A percentile compares a stretch with the other conserved stretches of the same genome.
phyloP scores from a whole-genome alignment of 495 filamentous ascomycete genomes.

The Penicillium soppii region DNA sequence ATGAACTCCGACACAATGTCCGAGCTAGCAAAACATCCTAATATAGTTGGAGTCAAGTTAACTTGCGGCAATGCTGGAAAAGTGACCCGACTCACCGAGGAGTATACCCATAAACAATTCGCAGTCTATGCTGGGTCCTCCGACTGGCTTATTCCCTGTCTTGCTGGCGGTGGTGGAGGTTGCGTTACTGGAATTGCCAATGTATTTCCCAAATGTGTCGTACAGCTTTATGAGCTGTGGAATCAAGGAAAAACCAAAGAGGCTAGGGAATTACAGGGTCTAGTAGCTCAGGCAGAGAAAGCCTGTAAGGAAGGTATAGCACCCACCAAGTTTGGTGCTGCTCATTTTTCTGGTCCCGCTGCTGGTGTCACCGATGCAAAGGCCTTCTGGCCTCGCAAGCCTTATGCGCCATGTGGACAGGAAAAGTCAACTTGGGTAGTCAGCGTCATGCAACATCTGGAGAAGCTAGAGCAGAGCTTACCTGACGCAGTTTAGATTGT shows the following conservation, averaged over 20 bases:
- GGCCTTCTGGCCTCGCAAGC: conserved; percentile 26
- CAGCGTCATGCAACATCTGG: conserved; percentile 23
- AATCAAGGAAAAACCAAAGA: conserved; percentile 58
- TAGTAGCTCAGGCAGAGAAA: conserved; percentile 76
- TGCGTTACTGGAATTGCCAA: conserved; percentile 68
- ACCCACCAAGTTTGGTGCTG: conserved; percentile 59
- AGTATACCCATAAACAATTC: conserved; percentile 52
- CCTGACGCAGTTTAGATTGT: conserved; percentile 16
- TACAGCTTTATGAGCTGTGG: conserved; percentile 63
- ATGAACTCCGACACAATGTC: conserved; percentile 57
- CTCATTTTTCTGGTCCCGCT: conserved; percentile 25
- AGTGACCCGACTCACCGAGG: conserved; percentile 48
- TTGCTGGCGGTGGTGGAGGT: conserved; percentile 53
- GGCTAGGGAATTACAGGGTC: conserved; percentile 66
- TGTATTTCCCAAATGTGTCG: conserved; percentile 60
- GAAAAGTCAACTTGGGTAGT: conserved; percentile 26
- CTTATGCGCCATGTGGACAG: conserved; percentile 19
- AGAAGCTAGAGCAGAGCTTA: conserved; percentile 20
- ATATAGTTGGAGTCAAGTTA: conserved; percentile 62
- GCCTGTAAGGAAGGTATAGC: conserved; percentile 73
- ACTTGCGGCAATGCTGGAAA: conserved; percentile 68
- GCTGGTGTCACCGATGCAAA: conserved; percentile 18
- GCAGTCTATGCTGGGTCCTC: conserved; percentile 62
- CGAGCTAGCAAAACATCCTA: conserved; percentile 45
- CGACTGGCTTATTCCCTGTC: conserved; percentile 58